Evolutionary conservation across 495 filamentous ascomycete species (phyloP).

Genomic region (Penicillium canescens): DNA sequence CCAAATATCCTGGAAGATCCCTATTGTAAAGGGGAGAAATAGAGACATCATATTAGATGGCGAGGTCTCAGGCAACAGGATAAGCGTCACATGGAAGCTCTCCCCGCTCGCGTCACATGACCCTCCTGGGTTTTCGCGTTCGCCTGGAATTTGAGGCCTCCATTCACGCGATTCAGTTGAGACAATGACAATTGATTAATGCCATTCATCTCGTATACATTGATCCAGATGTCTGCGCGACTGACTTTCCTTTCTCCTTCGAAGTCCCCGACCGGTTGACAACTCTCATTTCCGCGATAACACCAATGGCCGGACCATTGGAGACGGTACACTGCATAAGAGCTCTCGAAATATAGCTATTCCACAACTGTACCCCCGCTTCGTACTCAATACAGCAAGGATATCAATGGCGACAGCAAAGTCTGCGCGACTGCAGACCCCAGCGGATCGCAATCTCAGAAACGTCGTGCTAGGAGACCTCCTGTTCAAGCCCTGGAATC

Average conservation of each 20-base stretch:
- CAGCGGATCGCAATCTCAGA: slow-evolving; percentile 63
- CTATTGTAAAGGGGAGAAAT: background rate
- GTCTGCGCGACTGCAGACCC: slow-evolving; percentile 30
- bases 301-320: slow-evolving; percentile 27
- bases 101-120: slow-evolving; percentile 8
- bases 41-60: background rate
- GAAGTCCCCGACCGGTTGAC: background rate
- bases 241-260: background rate
- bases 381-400: background rate
- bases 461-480: slow-evolving; percentile 74
- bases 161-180: background rate
- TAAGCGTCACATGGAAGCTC: slow-evolving; percentile 7
- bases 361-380: background rate
- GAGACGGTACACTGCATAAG: slow-evolving; percentile 2
- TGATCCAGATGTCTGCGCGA: slow-evolving; percentile 1
- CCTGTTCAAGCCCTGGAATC: slow-evolving; percentile 76
- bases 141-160: slow-evolving; percentile 1
- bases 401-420: slow-evolving; percentile 32
- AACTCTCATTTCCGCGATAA: slow-evolving; percentile 4
- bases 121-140: background rate
- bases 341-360: slow-evolving; percentile 9
- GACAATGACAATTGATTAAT: no score
- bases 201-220: no score
- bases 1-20: background rate
- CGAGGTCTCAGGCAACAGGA: slow-evolving; percentile 14